These are phyloP conservation scores for Candida labiduridarum DNA, from an alignment of 1,139 yeast genomes.

Conservation along the genomic window DNA sequence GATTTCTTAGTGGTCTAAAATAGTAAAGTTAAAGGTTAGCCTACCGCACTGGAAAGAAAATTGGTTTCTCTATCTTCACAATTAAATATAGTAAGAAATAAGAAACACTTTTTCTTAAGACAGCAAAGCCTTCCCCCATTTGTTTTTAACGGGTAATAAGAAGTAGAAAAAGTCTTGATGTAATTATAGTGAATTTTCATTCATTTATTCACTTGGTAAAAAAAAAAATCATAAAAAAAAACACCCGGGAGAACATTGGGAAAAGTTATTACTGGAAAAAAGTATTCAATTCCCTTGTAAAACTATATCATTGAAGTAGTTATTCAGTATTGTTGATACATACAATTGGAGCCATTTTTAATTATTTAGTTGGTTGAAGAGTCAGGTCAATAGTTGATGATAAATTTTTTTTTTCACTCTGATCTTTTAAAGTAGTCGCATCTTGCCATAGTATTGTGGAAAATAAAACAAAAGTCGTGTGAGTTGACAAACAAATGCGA, in stretches of 20 bases:
- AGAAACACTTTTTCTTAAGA: conserved; percentile 13
- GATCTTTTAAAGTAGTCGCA: neutral
- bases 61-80: conserved; percentile 22
- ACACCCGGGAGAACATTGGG: conserved; percentile 9
- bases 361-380: conserved; percentile 5
- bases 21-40: conserved; percentile 46
- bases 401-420: neutral
- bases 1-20: conserved; percentile 77
- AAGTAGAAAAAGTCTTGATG: conserved; percentile 1
- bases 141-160: conserved; percentile 4
- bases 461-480: neutral
- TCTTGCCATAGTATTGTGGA: neutral
- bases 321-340: conserved; percentile 37
- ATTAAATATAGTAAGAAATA: conserved; percentile 14
- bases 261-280: conserved; percentile 11
- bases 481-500: neutral
- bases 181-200: neutral
- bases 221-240: conserved; percentile 7
- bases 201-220: neutral
- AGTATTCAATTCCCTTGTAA: conserved; percentile 1
- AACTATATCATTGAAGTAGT: conserved; percentile 1
- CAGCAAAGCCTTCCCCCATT: conserved; percentile 20
- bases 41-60: conserved; percentile 49
- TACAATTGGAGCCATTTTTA: conserved; percentile 89
- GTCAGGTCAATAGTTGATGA: neutral